Conservation (phyloP, 331 rosid genomes). For the Spiraea crenata region DNA sequence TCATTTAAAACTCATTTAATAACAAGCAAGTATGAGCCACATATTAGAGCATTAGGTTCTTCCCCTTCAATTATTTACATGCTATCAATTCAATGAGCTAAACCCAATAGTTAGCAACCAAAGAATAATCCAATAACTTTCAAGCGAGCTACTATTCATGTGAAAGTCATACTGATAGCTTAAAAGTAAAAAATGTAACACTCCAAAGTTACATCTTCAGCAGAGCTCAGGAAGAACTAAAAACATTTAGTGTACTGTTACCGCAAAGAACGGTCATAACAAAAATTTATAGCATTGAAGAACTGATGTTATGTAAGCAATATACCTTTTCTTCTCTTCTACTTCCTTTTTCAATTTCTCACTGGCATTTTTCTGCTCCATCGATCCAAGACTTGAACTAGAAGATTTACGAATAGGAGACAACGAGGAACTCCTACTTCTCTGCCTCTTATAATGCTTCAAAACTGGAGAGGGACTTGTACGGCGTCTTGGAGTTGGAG, state of each 20-base stretch:
- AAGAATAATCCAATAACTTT: background rate
- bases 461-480: constrained; percentile 66
- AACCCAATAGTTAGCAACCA: background rate
- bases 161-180: background rate
- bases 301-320: constrained; percentile 21
- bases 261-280: background rate
- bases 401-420: constrained; percentile 73
- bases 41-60: background rate
- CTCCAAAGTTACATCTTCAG: background rate
- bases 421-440: constrained; percentile 75
- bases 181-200: background rate
- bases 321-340: constrained; percentile 96
- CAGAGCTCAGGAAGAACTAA: background rate
- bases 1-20: background rate
- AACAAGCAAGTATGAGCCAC: background rate
- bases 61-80: background rate
- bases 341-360: constrained; percentile 80
- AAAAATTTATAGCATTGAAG: background rate
- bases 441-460: constrained; percentile 57
- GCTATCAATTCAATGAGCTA: background rate
- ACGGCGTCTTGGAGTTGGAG: constrained; percentile 50
- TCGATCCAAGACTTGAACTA: constrained; percentile 70
- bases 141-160: background rate
- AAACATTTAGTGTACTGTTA: too few relatives aligned
- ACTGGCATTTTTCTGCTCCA: constrained; percentile 65